These are phyloP conservation scores for Hygrocybe punicea DNA, from an alignment of 768 basidiomycete species.

Conservation along the genomic window DNA sequence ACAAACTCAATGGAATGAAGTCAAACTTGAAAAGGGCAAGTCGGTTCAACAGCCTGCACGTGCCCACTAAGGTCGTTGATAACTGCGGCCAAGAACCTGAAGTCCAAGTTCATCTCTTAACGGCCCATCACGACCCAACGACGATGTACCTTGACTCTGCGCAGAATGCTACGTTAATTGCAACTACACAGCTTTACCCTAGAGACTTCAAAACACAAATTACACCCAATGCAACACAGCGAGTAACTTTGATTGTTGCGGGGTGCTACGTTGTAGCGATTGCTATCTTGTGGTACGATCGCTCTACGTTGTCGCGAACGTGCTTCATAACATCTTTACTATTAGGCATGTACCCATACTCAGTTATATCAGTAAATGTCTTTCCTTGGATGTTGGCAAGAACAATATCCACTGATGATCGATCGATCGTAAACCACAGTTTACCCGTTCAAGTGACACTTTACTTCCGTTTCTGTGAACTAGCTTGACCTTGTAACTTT, in stretches of 20 bases:
- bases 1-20: no score
- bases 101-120: background rate
- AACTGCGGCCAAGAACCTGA: background rate
- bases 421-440: conserved; percentile 43
- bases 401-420: conserved; percentile 1
- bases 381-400: background rate
- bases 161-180: conserved; percentile 2
- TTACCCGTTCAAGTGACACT: conserved; percentile 84
- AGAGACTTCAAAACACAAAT: conserved; percentile 45
- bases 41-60: no score
- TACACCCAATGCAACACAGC: conserved; percentile 69
- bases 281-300: conserved; percentile 71
- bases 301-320: conserved; percentile 4
- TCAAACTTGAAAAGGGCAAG: no score
- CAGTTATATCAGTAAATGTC: conserved; percentile 64
- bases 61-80: no score
- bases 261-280: conserved; percentile 71
- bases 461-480: background rate
- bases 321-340: background rate
- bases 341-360: conserved; percentile 74
- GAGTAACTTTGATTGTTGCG: conserved; percentile 75
- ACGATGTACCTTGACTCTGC: conserved; percentile 15
- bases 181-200: conserved; percentile 23
- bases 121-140: conserved; percentile 4
- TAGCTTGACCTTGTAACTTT: background rate